Base-by-base conservation (phyloP, 2,329 filamentous ascomycete genomes). In the Aspergillus brasiliensis region DNA sequence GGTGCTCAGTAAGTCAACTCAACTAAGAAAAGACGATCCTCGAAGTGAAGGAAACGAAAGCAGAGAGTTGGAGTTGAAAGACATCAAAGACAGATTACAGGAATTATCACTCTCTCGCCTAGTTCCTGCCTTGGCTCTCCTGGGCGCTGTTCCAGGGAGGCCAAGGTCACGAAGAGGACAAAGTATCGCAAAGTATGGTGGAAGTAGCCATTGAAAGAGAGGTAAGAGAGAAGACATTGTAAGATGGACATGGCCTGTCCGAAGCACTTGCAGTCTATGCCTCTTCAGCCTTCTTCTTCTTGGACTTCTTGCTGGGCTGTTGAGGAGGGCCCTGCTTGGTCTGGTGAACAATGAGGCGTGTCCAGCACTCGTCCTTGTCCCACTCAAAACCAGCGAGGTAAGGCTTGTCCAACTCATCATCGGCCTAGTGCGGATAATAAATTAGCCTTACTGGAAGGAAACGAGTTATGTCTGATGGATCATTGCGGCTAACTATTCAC, bases 351-450 rank as follows among this genome's bases (percentile, higher is more conserved):
- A 96, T 83, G 72, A 98, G 85, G 65, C 87, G 86, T 57, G 91
- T 94, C 88, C 92, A 97, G 74, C 88, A 92, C 79, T 96, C 91
- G 69, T 96, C 90, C 76, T 90, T 91, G 80, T 97, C 91, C 93
- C 93, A 97, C 83, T 97, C 92, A 81, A 98, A 97, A 67, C 94
- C 94, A 71, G 89, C 89, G 68, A 98, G 88, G 83, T 93, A 92
- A 65, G 93, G 91, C 67, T 86, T 83, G 58, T 94, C 91, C 62
- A 98, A 84, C 77, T 97, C 94, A 75, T 98, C 94, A 72, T 98
- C 94, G 62, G 89, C 85, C 93, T 97, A 31, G 10, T 23, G 31
- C 13, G n/a, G 10, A 10, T 49, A n/a, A 8, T 10, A 37, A 69
- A 44, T 28, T 11, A 44, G 10, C 21, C 21, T 27, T 28, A 28